Percentiles rank a stretch among this genome's conserved stretches.
Conservation (phyloP, 371 early-diverging fungal species). For the Circinella umbellata region DNA sequence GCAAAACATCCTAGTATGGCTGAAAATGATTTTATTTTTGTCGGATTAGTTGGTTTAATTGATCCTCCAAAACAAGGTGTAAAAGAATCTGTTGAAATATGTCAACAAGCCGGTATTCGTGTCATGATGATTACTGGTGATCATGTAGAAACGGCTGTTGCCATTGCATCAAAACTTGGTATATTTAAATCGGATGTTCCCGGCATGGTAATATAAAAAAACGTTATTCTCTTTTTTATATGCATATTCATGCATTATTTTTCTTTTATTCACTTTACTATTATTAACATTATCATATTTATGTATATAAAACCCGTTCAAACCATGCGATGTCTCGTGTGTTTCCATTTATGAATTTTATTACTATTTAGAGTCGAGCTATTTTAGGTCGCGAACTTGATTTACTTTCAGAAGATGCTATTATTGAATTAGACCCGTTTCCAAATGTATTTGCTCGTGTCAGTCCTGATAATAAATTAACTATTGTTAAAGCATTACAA, state of each 20-base stretch:
- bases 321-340: neutral
- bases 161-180: conserved; percentile 79
- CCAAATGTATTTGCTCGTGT: conserved; percentile 95
- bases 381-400: conserved; percentile 91
- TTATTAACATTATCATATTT: neutral
- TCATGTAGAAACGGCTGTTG: conserved; percentile 87
- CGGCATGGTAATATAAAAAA: conserved; percentile 43
- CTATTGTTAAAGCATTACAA: conserved; percentile 94
- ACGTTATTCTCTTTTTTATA: neutral
- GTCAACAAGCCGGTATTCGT: conserved; percentile 88
- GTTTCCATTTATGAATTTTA: neutral
- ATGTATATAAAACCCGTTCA: too few species aligned
- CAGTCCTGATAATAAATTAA: conserved; percentile 95
- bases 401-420: conserved; percentile 79
- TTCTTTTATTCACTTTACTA: neutral
- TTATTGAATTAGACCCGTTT: conserved; percentile 80
- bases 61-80: conserved; percentile 91
- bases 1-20: conserved; percentile 32
- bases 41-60: conserved; percentile 90
- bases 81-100: conserved; percentile 77
- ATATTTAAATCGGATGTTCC: conserved; percentile 66
- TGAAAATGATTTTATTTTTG: conserved; percentile 77
- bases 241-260: conserved; percentile 1
- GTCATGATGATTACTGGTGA: conserved; percentile 96
- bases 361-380: conserved; percentile 59